These are phyloP conservation scores for Phytophthora ohioensis DNA, from an alignment of 352 stramenopile species.

Conservation along the genomic window DNA sequence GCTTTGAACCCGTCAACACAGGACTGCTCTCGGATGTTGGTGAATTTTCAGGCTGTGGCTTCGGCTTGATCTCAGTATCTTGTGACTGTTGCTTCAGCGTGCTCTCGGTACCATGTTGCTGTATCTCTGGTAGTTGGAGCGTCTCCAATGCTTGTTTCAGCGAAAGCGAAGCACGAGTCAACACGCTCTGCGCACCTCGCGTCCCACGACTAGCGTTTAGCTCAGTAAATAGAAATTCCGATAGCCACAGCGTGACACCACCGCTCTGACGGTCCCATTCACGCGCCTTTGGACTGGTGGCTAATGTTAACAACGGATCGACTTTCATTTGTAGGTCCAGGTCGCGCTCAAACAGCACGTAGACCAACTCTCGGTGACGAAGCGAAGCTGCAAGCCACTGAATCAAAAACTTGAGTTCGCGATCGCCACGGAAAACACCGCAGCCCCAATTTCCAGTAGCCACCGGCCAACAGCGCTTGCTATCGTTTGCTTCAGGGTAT, in stretches of 20 bases:
- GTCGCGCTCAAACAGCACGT: constrained; percentile 66
- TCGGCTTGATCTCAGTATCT: not conserved
- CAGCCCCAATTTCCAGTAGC: constrained; percentile 88
- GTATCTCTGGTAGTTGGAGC: constrained; percentile 3
- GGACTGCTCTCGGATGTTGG: not conserved
- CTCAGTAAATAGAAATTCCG: constrained; percentile 41
- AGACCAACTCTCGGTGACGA: constrained; percentile 54
- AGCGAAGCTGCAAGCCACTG: constrained; percentile 84
- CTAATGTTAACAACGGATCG: constrained; percentile 33
- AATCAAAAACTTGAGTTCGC: constrained; percentile 84
- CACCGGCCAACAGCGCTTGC: constrained; percentile 51
- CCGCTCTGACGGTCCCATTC: constrained; percentile 37
- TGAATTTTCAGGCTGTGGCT: constrained; percentile 7
- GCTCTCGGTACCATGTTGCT: constrained; percentile 2
- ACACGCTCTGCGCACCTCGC: constrained; percentile 19
- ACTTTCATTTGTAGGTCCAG: constrained; percentile 57
- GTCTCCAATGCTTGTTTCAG: constrained; percentile 25
- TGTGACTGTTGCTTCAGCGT: constrained; percentile 10
- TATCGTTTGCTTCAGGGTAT: constrained; percentile 36
- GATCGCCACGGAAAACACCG: constrained; percentile 76
- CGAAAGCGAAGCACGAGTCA: constrained; percentile 29
- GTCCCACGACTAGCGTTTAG: not conserved
- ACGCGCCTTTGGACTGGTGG: constrained; percentile 18
- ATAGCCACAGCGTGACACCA: constrained; percentile 37
- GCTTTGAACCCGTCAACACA: not conserved